Evolutionary conservation across 768 basidiomycete species (phyloP), one percentile per base, ranked within the genome.

Genomic region (Hirschioporus abietinus): DNA sequence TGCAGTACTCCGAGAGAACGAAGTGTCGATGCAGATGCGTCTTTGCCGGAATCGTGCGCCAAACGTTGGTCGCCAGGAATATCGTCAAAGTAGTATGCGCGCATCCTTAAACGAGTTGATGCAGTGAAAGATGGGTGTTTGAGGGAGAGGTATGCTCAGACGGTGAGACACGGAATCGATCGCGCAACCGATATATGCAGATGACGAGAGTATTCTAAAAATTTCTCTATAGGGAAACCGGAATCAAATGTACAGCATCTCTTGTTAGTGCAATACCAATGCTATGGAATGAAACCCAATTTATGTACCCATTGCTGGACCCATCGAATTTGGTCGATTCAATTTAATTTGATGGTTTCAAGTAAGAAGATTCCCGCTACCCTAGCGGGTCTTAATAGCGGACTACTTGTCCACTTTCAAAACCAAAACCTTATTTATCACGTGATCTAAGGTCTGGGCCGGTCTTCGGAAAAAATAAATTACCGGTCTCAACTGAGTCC

Each of bases 61-160:
- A 91, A 84, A 36, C 91, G 87, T 73, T 95, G 94, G 77, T 96
- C 93, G 30, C 89, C 91, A 0, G 88, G 83, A 34, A 84, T n/a
- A 72, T 90, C 83, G 76, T 92, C 88, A 74, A 82, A 88, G 79
- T 88, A 90, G 80, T 89, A 91, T 12, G 88, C 88, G 58, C 86
- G 87, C 91, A 92, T 92, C 58, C 60, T 67, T n/a, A 9, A 61
- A 15, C 20, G 60, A 30, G 30, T 30, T 8, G 30, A 30, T 30
- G 30, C 23, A 61, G 60, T 15, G 25, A 2, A 25, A 34, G 60
- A 61, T 34, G 60, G 30, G 15, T 34, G 60, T 61, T 61, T 24
- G 60, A 20, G 12, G 20, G 42, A 52, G 42, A 52, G 42, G 20
- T 36, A 20, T 52, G 42, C 12, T 52, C 42, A 52, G 20, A 36